These are phyloP conservation scores for Sphaceloma murrayae DNA, from an alignment of 2,329 filamentous ascomycete genomes.

Conservation along the genomic window DNA sequence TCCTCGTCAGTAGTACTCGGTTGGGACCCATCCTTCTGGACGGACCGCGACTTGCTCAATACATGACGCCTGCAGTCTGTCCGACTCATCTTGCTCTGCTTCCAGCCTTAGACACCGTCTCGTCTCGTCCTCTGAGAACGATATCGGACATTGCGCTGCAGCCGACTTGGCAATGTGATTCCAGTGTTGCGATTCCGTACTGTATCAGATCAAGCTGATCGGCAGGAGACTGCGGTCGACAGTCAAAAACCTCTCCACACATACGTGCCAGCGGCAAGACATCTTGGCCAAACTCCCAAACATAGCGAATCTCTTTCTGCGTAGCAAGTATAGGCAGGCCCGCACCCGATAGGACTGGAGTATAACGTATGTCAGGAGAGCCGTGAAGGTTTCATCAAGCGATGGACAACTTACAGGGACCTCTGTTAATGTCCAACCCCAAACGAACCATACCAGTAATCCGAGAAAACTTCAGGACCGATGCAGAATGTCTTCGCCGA, in stretches of 20 bases:
- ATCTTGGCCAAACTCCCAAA: conserved; percentile 25
- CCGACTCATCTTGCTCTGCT: background rate
- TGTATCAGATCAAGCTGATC: conserved; percentile 23
- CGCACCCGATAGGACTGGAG: too few relatives aligned
- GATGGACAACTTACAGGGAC: conserved; percentile 28
- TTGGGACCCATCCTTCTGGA: background rate
- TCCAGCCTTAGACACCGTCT: background rate
- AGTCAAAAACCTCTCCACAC: conserved; percentile 27
- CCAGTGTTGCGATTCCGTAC: conserved; percentile 19
- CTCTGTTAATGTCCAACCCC: conserved; percentile 25
- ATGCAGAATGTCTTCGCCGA: conserved; percentile 23
- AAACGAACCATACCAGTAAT: conserved; percentile 27
- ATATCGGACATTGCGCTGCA: background rate
- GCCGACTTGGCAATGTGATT: background rate
- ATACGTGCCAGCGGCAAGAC: conserved; percentile 28
- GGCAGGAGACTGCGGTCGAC: conserved; percentile 25
- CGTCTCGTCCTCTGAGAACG: background rate
- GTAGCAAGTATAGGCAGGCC: too few relatives aligned
- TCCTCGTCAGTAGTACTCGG: background rate
- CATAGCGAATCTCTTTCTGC: conserved; percentile 28
- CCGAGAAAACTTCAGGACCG: conserved; percentile 26
- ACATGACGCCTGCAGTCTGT: background rate
- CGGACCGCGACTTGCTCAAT: background rate
- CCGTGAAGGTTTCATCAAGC: conserved; percentile 22
- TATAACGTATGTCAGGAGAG: conserved; percentile 24